Conservation (phyloP, 805 yeast species). For the Lipomyces lipofer region DNA sequence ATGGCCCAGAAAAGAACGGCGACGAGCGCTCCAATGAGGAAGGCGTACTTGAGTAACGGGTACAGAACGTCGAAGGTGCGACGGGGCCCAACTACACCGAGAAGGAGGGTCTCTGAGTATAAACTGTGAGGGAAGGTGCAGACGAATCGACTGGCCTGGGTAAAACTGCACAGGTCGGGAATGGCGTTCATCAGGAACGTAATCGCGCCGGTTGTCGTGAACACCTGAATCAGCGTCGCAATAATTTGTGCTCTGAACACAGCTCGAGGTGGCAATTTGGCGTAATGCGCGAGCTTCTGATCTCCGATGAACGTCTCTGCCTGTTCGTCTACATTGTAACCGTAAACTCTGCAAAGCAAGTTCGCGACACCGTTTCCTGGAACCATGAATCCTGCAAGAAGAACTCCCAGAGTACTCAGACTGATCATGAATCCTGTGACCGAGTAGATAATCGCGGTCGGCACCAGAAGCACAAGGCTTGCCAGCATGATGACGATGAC, state of each 20-base stretch:
- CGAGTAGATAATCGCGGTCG: slow-evolving; percentile 62
- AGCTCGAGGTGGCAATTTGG: slow-evolving; percentile 52
- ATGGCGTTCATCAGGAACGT: slow-evolving; percentile 45
- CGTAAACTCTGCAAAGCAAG: slow-evolving; percentile 51
- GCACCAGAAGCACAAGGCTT: slow-evolving; percentile 57
- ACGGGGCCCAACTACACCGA: slow-evolving; percentile 35
- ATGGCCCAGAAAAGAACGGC: slow-evolving; percentile 25
- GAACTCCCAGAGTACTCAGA: slow-evolving; percentile 45
- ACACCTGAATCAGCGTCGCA: slow-evolving; percentile 58
- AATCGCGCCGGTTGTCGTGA: slow-evolving; percentile 51
- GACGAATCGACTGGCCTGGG: slow-evolving; percentile 30
- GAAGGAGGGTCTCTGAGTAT: slow-evolving; percentile 33
- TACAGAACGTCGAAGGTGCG: slow-evolving; percentile 32
- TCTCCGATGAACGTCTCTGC: slow-evolving; percentile 45
- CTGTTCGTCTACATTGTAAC: slow-evolving; percentile 51
- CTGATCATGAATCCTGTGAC: slow-evolving; percentile 57
- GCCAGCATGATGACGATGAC: slow-evolving; percentile 57
- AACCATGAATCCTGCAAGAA: slow-evolving; percentile 50
- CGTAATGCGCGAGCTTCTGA: slow-evolving; percentile 55
- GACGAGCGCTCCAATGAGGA: slow-evolving; percentile 31
- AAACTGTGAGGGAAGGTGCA: slow-evolving; percentile 34
- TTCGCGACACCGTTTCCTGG: slow-evolving; percentile 53
- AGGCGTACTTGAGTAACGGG: slow-evolving; percentile 30
- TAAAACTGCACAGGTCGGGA: slow-evolving; percentile 31
- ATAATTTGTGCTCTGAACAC: slow-evolving; percentile 54